Percentiles rank a stretch among this genome's conserved stretches.
These are phyloP conservation scores for Mangifera indica DNA, from an alignment of 345 rosid genomes.

Conservation along the genomic window DNA sequence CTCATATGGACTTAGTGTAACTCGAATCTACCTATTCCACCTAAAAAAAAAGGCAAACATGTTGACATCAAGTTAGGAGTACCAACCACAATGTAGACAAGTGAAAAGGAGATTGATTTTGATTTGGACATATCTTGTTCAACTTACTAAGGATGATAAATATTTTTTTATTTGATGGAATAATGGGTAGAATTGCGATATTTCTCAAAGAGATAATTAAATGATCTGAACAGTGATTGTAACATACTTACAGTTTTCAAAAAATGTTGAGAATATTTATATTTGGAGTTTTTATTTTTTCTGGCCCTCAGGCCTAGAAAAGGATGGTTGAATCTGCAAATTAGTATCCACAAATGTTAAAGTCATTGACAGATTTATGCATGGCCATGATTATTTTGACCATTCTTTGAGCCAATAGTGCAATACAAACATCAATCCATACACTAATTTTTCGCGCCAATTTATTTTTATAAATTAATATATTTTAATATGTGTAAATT, in stretches of 20 bases:
- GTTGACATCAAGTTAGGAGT: not conserved
- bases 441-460: too few relatives aligned
- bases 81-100: slow-evolving; percentile 3
- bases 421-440: too few relatives aligned
- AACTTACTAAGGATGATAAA: too few relatives aligned
- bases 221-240: too few relatives aligned
- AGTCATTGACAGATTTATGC: not conserved
- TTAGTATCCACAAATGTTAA: not conserved
- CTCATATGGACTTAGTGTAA: too few relatives aligned
- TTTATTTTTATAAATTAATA: too few relatives aligned
- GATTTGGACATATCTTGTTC: too few relatives aligned
- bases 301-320: not conserved
- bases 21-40: not conserved
- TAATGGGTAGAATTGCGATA: too few relatives aligned
- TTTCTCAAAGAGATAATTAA: too few relatives aligned
- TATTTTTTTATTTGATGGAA: not conserved
- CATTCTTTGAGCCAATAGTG: not conserved
- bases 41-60: not conserved
- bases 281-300: not conserved
- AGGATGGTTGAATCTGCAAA: not conserved
- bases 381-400: not conserved
- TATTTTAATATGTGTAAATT: too few relatives aligned
- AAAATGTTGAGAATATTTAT: too few relatives aligned
- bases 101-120: not conserved
- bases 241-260: too few relatives aligned